These are phyloP conservation scores for Globisporangium recalcitrans DNA, from an alignment of 352 stramenopile species.

Conservation along the genomic window DNA sequence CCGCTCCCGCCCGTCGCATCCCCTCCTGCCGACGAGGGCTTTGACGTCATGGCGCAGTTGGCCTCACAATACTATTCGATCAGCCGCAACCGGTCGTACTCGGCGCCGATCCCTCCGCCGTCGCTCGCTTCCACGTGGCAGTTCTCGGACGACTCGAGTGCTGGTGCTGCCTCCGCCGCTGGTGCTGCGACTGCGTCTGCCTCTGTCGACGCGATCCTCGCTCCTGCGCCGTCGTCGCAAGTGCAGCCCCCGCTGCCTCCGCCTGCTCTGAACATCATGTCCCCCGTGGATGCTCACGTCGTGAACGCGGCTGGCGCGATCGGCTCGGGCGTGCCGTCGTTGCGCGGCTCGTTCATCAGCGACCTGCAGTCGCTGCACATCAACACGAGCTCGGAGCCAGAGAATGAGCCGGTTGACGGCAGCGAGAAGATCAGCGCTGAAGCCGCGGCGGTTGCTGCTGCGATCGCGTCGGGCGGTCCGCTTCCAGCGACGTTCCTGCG, in stretches of 20 bases:
- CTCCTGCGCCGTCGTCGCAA: conserved; percentile 10
- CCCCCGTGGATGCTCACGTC: conserved; percentile 23
- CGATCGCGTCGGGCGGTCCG: conserved; percentile 23
- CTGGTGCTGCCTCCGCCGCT: conserved; percentile 15
- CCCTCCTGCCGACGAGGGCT: conserved; percentile 24
- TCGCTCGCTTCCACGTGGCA: conserved; percentile 51
- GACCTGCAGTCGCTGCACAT: conserved; percentile 54
- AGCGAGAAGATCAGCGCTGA: conserved; percentile 20
- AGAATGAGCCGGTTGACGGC: conserved; percentile 36
- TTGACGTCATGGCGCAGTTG: conserved; percentile 81
- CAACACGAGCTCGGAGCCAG: conserved; percentile 25
- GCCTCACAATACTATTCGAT: conserved; percentile 77
- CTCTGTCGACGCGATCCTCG: conserved; percentile 13
- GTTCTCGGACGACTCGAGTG: conserved; percentile 40
- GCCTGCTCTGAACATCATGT: conserved; percentile 44
- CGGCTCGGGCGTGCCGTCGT: conserved; percentile 41
- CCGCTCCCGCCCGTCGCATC: neutral
- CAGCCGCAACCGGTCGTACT: conserved; percentile 67
- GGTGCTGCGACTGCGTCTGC: conserved; percentile 13
- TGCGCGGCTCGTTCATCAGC: conserved; percentile 23
- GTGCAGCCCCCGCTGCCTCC: conserved; percentile 31
- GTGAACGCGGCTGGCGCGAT: conserved; percentile 50
- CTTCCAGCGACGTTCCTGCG: conserved; percentile 77
- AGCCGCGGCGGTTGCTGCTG: conserved; percentile 16
- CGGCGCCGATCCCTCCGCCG: conserved; percentile 61